Conservation (phyloP, 768 basidiomycete species). For the Boletus insuetus region DNA sequence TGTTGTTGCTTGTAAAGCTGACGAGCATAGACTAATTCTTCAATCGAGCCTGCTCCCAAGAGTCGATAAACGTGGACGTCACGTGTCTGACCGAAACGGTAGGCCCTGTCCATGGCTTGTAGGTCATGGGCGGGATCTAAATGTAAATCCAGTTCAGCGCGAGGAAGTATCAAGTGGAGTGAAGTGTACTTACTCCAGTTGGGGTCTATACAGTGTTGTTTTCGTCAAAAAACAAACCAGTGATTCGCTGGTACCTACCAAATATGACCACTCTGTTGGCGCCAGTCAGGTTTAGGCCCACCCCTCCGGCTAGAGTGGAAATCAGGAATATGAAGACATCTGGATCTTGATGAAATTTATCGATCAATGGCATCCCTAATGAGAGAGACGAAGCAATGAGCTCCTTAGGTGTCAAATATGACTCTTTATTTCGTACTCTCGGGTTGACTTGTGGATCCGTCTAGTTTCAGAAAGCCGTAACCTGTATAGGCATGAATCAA, state of each 20-base stretch:
- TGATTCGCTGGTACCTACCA: slow-evolving; percentile 41
- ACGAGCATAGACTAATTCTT: slow-evolving; percentile 84
- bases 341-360: slow-evolving; percentile 74
- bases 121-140: slow-evolving; percentile 93
- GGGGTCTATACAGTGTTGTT: slow-evolving; percentile 53
- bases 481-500: slow-evolving; percentile 28
- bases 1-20: slow-evolving; percentile 94
- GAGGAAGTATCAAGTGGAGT: not conserved
- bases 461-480: slow-evolving; percentile 69
- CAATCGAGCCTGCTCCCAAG: slow-evolving; percentile 82
- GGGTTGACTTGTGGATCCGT: slow-evolving; percentile 66
- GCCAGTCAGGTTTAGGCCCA: slow-evolving; percentile 84
- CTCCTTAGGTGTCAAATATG: not conserved
- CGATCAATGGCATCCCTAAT: slow-evolving; percentile 82
- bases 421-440: slow-evolving; percentile 51
- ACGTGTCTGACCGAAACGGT: slow-evolving; percentile 82
- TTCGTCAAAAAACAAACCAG: not conserved
- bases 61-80: slow-evolving; percentile 84
- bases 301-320: slow-evolving; percentile 89
- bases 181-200: slow-evolving; percentile 81
- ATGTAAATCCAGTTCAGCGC: not conserved
- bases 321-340: slow-evolving; percentile 81
- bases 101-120: slow-evolving; percentile 87
- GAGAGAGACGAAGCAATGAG: slow-evolving; percentile 1
- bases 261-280: slow-evolving; percentile 96